These are phyloP conservation scores for Artemisia argyi DNA, from an alignment of 129 eudicot genomes.

Conservation along the genomic window DNA sequence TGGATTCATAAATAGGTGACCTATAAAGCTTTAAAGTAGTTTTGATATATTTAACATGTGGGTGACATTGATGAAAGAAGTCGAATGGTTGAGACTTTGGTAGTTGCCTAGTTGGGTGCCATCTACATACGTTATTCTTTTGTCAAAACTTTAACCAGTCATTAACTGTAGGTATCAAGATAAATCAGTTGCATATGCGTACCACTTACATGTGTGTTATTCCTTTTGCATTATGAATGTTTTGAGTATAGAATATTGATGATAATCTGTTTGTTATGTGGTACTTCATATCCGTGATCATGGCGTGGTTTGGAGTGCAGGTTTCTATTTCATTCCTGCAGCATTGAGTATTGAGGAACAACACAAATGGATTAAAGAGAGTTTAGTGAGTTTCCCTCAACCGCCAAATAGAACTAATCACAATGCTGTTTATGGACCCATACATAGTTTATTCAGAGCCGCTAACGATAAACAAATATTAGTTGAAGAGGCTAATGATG, in stretches of 20 bases:
- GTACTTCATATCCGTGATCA: background rate
- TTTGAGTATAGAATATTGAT: constrained; percentile 15
- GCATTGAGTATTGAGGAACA: constrained; percentile 80
- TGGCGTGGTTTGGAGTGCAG: constrained; percentile 41
- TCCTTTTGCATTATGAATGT: background rate
- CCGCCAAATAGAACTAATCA: constrained; percentile 94
- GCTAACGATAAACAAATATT: constrained; percentile 52
- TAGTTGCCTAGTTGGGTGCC: too few relatives aligned
- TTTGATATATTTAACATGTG: too few relatives aligned
- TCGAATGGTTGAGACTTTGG: too few relatives aligned
- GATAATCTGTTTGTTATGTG: background rate
- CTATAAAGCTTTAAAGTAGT: too few relatives aligned
- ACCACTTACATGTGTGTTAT: too few relatives aligned
- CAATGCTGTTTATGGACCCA: constrained; percentile 79
- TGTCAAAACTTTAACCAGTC: too few relatives aligned
- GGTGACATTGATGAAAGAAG: too few relatives aligned
- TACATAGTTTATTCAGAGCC: constrained; percentile 61
- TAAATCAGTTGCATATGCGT: too few relatives aligned
- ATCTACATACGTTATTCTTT: too few relatives aligned
- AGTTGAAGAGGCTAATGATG: constrained; percentile 36
- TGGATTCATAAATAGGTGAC: too few relatives aligned
- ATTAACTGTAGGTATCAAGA: too few relatives aligned
- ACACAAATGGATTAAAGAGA: constrained; percentile 80
- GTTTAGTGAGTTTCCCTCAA: constrained; percentile 84
- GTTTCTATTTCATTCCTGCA: constrained; percentile 87